Conservation (phyloP, 202 grass and related monocot species). For the Carex arenaria region DNA sequence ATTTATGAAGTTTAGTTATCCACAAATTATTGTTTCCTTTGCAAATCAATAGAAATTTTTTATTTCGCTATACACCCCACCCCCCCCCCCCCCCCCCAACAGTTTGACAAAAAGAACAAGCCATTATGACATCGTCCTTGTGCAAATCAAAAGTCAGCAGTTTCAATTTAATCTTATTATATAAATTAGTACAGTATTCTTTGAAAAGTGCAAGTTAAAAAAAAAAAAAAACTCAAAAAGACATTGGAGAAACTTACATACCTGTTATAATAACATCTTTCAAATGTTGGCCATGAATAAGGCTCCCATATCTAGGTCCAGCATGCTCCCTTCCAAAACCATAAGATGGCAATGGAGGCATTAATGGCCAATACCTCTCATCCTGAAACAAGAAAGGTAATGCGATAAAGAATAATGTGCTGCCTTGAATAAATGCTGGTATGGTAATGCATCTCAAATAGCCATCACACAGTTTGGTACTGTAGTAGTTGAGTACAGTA, state of each 20-base stretch:
- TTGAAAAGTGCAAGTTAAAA: not conserved
- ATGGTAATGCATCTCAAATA: not conserved
- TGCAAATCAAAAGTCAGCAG: not conserved
- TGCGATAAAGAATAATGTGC: not conserved
- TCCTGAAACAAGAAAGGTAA: slow-evolving; percentile 51
- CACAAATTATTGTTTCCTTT: not conserved
- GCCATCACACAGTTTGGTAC: not conserved
- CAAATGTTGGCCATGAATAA: slow-evolving; percentile 86
- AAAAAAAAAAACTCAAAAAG: not conserved
- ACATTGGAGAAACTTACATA: slow-evolving; percentile 1
- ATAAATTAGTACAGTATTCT: not conserved
- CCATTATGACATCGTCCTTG: not conserved
- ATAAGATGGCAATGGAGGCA: slow-evolving; percentile 93
- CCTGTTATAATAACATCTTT: slow-evolving; percentile 88
- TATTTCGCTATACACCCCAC: not conserved
- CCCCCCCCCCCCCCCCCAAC: too few species aligned
- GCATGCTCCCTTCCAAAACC: slow-evolving; percentile 89
- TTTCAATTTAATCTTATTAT: not conserved
- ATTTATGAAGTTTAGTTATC: not conserved
- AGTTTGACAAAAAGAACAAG: not conserved
- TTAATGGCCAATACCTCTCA: slow-evolving; percentile 89
- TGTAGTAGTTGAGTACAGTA: not conserved
- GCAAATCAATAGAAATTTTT: not conserved
- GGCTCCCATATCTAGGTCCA: slow-evolving; percentile 95
- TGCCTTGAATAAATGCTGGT: not conserved